Base-by-base conservation (phyloP, 2,329 filamentous ascomycete species). In the Seiridium cupressi region DNA sequence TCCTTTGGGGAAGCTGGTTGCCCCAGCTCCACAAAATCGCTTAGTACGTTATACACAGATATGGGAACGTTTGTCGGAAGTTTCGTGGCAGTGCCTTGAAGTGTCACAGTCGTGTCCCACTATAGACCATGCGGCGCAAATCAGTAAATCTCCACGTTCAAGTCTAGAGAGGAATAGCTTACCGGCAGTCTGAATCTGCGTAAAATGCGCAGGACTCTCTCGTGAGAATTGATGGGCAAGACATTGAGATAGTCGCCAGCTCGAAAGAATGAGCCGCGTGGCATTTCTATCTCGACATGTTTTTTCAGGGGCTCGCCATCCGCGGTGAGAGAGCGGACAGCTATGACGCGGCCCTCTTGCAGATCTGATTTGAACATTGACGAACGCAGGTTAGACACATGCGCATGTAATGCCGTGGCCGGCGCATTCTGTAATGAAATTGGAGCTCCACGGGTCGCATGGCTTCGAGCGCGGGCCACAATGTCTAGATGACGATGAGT, bases 241-340 rank as follows among this genome's bases (percentile, higher is more conserved):
- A 93, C 79, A 0, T 89, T 88, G 0, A 94, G 81, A 70, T 95
- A 94, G 69, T 94, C 91, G 11, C 91, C 91, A 2, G 88, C 84
- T 44, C 83, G 81, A 73, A 93, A 94, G 0, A 80, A 81, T 78
- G 86, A 80, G 55, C 82, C 84, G 0, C 79, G 82, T 0, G 91
- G 90, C 1, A 94, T 79, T 61, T 85, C 83, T 40, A 93, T 85
- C 63, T 86, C 85, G 26, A 92, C 82, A 63, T 89, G 82, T 32
- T 84, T 83, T 77, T 92, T 92, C 44, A 77, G 76, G 0, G 84
- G 77, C 34, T 78, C 80, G 0, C 76, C 79, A 1, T 77, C 74
- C 0, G 80, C 71, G 1, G 82, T 86, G 40, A 91, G 75, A 0
- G 77, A 70, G 51, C 75, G 76, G 47, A 83, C 81, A 6, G 81